Evolutionary conservation across 192 early-diverging fungal genomes (phyloP).

Genomic region (Backusella australiensis): DNA sequence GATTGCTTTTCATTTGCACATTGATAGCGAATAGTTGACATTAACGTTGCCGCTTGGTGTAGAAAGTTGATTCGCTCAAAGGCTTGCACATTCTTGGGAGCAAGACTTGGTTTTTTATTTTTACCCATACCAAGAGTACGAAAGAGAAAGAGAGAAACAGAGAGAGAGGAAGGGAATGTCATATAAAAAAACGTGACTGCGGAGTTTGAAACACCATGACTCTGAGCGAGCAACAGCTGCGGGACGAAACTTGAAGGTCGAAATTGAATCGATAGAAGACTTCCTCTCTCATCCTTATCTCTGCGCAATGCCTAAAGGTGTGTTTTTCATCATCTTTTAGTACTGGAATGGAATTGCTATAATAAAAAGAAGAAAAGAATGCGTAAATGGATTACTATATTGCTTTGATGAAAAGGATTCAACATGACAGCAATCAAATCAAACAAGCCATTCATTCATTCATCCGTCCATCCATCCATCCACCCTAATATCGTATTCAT

Average conservation of each 20-base stretch:
- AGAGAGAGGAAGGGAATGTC: too few species aligned
- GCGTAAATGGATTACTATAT: neutral
- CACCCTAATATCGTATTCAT: too few species aligned
- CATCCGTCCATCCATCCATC: neutral
- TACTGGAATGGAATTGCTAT: neutral
- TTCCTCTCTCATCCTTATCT: constrained; percentile 17
- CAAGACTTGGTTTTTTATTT: constrained; percentile 6
- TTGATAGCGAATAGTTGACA: constrained; percentile 42
- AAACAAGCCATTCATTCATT: neutral
- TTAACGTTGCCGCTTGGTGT: constrained; percentile 58
- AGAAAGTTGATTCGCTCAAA: constrained; percentile 68
- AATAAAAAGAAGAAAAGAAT: neutral
- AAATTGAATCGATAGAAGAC: neutral
- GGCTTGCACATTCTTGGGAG: constrained; percentile 44
- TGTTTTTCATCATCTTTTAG: neutral
- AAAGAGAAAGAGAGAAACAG: neutral
- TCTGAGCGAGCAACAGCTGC: neutral
- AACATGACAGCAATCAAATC: neutral
- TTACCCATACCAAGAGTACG: constrained; percentile 4
- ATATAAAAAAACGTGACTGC: too few species aligned
- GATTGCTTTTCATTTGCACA: neutral
- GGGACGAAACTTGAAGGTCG: neutral
- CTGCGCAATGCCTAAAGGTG: constrained; percentile 19
- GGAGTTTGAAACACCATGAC: too few species aligned
- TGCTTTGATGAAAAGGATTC: neutral